Evolutionary conservation across 257 asterid genomes (phyloP).

Genomic region (Nicotiana obtusifolia): DNA sequence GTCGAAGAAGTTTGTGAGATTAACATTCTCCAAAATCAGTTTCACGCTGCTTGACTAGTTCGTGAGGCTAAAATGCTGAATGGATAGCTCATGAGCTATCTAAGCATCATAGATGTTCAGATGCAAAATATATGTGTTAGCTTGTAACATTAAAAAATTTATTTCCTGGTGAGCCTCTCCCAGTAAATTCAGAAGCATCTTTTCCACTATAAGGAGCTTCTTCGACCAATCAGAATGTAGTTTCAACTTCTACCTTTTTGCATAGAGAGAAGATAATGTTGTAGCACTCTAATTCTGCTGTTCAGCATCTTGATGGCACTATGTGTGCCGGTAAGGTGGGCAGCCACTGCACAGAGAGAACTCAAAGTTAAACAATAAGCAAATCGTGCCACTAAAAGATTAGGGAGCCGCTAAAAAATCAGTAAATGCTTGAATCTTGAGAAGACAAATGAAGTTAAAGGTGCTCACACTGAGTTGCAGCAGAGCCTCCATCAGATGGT

Average conservation of each 20-base stretch:
- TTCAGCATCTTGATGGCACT: slow-evolving; percentile 98
- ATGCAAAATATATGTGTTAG: background rate
- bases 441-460: background rate
- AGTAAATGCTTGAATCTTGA: background rate
- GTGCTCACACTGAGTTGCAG: slow-evolving; percentile 91
- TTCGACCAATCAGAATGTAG: background rate
- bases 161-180: background rate
- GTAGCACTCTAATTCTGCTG: slow-evolving; percentile 83
- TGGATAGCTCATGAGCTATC: background rate
- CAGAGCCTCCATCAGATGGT: slow-evolving; percentile 98
- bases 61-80: background rate
- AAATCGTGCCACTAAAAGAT: background rate
- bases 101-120: background rate
- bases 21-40: background rate
- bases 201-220: background rate
- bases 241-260: slow-evolving; percentile 52
- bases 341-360: slow-evolving; percentile 64
- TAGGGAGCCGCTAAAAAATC: background rate
- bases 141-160: background rate
- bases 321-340: slow-evolving; percentile 94
- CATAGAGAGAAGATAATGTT: slow-evolving; percentile 84
- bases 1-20: background rate
- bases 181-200: background rate
- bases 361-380: background rate
- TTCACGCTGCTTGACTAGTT: background rate